Evolutionary conservation across 192 early-diverging fungal genomes (phyloP), one percentile per base, ranked within the genome.

Genomic region (Rhizoclosmatium globosum): DNA sequence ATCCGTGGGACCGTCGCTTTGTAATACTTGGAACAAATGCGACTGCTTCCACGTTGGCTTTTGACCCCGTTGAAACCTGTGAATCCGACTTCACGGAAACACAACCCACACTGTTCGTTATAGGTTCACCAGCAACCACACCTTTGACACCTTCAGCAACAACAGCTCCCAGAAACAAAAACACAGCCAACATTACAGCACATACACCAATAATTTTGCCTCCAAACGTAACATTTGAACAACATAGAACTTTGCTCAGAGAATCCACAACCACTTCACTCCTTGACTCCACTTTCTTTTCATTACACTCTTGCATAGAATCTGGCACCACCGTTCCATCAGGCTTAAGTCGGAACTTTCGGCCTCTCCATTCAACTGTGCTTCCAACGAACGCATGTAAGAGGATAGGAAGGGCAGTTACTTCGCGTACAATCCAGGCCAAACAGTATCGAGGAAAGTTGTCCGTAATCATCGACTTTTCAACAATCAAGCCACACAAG

Each of bases 311-410:
- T 7, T 31, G 11, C 60, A 62, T 46, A 4, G 69, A 57, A 50
- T 66, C 43, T 41, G 44, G 61, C 17, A 66, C 69, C 39, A 86
- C 85, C 0, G 85, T 86, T n/a, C 85, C 85, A 65, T 86, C 85
- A n/a, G 43, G 44, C 38, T 80, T 73, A 21, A 86, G 73, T 56
- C 65, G 75, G 70, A 76, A 86, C 2, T 19, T 76, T 79, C 53
- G 89, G 39, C 95, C 95, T 17, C 97, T 91, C 97, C 97, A 99
- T 43, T 92, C 89, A 4, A 99, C 94, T 4, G 89, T 91, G 62
- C 91, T 90, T 13, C 96, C 97, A 3, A 84, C 81, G 71, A 96
- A 92, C 3, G 96, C 95, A 76, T 90, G 94, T 0, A 91, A 23
- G 82, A 92, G 97, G 3, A 97, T 84, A 17, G 97, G 97, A 23